phyloP scores from a whole-genome alignment of 108 stramenopile genomes.

The Hondaea fermentalgiana region DNA sequence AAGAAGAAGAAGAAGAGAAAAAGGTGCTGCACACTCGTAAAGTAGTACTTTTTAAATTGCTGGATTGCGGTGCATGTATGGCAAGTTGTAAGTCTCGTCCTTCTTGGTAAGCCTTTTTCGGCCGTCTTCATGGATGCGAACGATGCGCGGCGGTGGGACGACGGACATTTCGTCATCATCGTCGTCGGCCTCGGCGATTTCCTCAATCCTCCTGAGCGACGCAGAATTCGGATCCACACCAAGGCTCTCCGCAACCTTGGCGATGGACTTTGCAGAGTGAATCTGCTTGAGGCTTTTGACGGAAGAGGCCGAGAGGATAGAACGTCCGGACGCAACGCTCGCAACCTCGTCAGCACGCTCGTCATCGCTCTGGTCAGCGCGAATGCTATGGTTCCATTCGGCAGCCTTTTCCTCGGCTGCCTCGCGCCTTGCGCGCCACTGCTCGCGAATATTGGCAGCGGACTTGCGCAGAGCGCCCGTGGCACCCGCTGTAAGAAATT shows the following conservation, averaged over 20 bases:
- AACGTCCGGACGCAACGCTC: neutral
- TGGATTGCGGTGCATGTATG: slow-evolving; percentile 51
- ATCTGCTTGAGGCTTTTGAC: slow-evolving; percentile 1
- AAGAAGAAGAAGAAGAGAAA: neutral
- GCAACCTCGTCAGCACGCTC: neutral
- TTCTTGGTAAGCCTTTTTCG: slow-evolving; percentile 40
- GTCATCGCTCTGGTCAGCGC: neutral
- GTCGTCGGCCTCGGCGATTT: neutral
- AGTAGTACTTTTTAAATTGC: slow-evolving; percentile 27
- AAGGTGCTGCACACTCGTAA: no score
- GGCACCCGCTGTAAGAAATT: slow-evolving; percentile 18
- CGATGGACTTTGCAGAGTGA: slow-evolving; percentile 5
- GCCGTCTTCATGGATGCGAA: slow-evolving; percentile 40
- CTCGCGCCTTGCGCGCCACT: slow-evolving; percentile 25
- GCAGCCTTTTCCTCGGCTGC: neutral
- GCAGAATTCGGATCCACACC: neutral
- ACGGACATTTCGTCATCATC: neutral
- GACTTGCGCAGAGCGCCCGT: neutral
- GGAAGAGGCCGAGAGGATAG: neutral
- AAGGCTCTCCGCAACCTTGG: slow-evolving; percentile 15
- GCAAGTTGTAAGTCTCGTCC: slow-evolving; percentile 42
- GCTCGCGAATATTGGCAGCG: slow-evolving; percentile 31
- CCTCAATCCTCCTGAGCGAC: neutral
- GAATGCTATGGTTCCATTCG: neutral
- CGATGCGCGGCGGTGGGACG: slow-evolving; percentile 22